Conservation (phyloP, 2,329 filamentous ascomycete genomes). For the Emmonsiellopsis sp. region DNA sequence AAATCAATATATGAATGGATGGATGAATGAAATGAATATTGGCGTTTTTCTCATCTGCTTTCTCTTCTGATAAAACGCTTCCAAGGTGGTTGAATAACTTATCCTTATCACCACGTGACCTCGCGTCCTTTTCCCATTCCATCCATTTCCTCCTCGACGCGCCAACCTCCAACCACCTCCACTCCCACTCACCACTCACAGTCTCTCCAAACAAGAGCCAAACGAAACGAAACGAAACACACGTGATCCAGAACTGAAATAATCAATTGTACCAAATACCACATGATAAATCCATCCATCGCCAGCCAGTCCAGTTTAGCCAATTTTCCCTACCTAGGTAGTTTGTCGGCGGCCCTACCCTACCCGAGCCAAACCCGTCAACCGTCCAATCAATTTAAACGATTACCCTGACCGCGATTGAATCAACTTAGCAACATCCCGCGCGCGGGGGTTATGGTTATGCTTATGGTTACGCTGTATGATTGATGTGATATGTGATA, state of each 20-base stretch:
- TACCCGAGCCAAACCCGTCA: constrained; percentile 13
- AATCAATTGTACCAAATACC: neutral
- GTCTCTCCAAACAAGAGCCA: neutral
- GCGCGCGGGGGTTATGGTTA: too few species aligned
- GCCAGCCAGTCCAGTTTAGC: too few species aligned
- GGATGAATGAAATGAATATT: neutral
- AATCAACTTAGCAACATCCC: too few species aligned
- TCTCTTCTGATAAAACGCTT: too few species aligned
- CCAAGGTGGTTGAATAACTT: too few species aligned
- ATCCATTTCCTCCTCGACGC: too few species aligned
- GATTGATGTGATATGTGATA: constrained; percentile 10
- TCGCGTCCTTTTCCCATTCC: neutral
- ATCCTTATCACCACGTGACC: neutral
- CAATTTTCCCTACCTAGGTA: neutral
- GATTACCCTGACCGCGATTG: too few species aligned
- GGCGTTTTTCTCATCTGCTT: neutral
- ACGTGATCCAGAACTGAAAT: too few species aligned
- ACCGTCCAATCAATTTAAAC: too few species aligned
- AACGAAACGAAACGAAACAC: neutral
- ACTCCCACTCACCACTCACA: too few species aligned
- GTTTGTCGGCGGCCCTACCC: constrained; percentile 3
- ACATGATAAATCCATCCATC: neutral
- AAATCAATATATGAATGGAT: neutral
- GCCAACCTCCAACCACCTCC: too few species aligned
- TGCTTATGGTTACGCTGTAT: too few species aligned